Evolutionary conservation across 495 filamentous ascomycete species (phyloP), one percentile per base, ranked within the genome.

Genomic region (Stereocaulon alpinum): DNA sequence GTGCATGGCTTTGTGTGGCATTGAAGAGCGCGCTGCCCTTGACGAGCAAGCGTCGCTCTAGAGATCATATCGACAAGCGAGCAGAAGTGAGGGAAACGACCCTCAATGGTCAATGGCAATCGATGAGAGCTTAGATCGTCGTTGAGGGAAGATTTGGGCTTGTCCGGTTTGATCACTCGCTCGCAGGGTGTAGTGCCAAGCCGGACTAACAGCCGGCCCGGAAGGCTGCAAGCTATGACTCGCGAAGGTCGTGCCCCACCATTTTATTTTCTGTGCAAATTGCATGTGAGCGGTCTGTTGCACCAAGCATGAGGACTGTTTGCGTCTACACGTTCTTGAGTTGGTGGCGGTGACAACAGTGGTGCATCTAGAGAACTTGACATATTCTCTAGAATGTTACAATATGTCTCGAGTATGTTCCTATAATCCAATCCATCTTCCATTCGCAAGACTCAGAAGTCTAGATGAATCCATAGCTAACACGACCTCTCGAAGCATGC

Each of bases 21-120:
- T 77, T 82, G 81, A 68, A 88, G 77, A 71, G 86, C 85, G 75
- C 85, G 83, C 77, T 82, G 84, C 73, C 85, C 86, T 76, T 82
- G 82, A 73, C 85, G 83, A 74, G 85, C 77, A 71, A 92, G 74
- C 74, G 84, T 80, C 73, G 87, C 85, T 77, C 86, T 85, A 73
- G 86, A 87, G 76, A 94, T 78, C 90, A 96, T 96, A 72, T 76
- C 85, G 63, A 52, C 65, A 77, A 73, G 75, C 77, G 48, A 37
- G 37, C 17, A 40, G n/a, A 18, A 22, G 32, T 12, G 32, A 52
- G 32, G 45, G 40, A 42, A 17, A 15, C 2, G 37, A 44, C 68
- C 70, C 60, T 71, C 69, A 70, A 66, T 59, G 66, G 65, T 51
- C 55, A 60, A 58, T 50, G 34, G 30, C 20, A 30, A 24, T 37